Evolutionary conservation across 2,329 filamentous ascomycete species (phyloP), one percentile per base, ranked within the genome.

Genomic region (Epicoccum nigrum): DNA sequence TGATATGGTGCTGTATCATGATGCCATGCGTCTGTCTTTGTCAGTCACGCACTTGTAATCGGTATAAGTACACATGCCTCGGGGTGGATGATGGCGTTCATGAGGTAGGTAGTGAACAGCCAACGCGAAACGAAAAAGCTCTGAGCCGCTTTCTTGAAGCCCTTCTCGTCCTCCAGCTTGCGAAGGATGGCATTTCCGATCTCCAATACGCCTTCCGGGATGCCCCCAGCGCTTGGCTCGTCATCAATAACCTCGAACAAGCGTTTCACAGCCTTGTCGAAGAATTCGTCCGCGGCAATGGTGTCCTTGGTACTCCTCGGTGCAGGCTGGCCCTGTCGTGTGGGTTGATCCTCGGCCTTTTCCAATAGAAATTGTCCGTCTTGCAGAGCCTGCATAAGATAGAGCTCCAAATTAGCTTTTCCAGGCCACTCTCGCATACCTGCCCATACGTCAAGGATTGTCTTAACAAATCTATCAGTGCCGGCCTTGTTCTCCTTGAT

Each of bases 381-480:
- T 74, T 96, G 90, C 25, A 99, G 83, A 54, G 95, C 90, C 70
- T 94, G 90, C 89, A 96, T 94, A 11, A 99, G 83, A 72, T 93
- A 97, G 75, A 91, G 89, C 75, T 97, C 92, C 80, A 99, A 86
- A 58, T 92, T 94, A 60, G 87, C 85, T 65, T 88, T 92, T 50
- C 91, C 91, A 32, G 90, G 89, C 92, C 93, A 97, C 72, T 92
- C 87, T 56, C 90, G 86, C 82, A 92, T 89, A 48, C 86, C 82
- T 43, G 90, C 86, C 89, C 92, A 97, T 49, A 90, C 86, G 72
- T 94, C 92, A 42, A 99, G 81, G 27, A 97, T 85, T 39, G 89
- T 87, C 57, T 90, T 87, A 51, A 97, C 81, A 49, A 97, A 88
- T 49, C 89, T 86, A 68, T 94, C 89, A 59, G 87, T 86, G 46